Conservation (phyloP, 106 monocot species). For the Triglochin maritima region DNA sequence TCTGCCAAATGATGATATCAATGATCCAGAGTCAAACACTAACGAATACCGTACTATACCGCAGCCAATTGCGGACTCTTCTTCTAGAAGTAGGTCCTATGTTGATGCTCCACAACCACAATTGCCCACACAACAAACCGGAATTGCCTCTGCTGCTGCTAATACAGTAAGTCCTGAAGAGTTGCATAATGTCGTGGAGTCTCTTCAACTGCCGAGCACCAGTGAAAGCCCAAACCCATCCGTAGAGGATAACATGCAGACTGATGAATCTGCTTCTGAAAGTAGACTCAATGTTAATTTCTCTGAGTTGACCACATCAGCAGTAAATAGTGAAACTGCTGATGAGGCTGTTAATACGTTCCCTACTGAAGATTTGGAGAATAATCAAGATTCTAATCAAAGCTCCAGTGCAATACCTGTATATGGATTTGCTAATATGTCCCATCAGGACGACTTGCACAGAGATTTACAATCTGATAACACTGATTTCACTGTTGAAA, state of each 20-base stretch:
- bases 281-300: slow-evolving; percentile 15
- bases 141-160: no score
- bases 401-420: slow-evolving; percentile 3
- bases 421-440: not conserved
- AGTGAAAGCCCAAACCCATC: not conserved
- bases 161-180: no score
- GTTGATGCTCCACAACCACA: no score
- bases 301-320: slow-evolving; percentile 6
- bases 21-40: slow-evolving; percentile 31
- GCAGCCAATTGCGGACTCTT: not conserved
- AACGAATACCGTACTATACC: slow-evolving; percentile 3
- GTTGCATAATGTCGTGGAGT: no score
- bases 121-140: no score
- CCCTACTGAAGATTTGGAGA: not conserved
- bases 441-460: not conserved
- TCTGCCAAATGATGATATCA: slow-evolving; percentile 1
- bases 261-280: slow-evolving; percentile 23
- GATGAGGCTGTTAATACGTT: slow-evolving; percentile 12
- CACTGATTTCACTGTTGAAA: not conserved
- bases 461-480: slow-evolving; percentile 1
- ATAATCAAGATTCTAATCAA: slow-evolving; percentile 3
- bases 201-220: not conserved
- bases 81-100: no score
- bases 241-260: not conserved
- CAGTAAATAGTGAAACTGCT: not conserved